Conservation (phyloP, 805 yeast species). For the Nakazawaea laoshanensis region DNA sequence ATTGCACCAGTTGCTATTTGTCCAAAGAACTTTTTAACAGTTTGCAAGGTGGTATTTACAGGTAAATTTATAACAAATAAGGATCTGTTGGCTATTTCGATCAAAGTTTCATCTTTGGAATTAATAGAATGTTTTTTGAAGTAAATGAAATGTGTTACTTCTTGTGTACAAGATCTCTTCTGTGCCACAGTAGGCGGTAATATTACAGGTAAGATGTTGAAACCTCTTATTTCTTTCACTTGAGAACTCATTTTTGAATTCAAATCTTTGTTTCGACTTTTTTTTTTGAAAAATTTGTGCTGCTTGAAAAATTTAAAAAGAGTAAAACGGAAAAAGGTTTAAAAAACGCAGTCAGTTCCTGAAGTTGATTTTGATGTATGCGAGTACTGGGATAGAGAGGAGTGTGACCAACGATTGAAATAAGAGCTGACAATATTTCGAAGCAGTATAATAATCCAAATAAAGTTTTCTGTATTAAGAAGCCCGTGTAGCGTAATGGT, state of each 20-base stretch:
- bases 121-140: slow-evolving; percentile 53
- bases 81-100: slow-evolving; percentile 40
- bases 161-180: slow-evolving; percentile 13
- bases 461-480: no score
- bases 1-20: slow-evolving; percentile 58
- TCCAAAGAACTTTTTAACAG: slow-evolving; percentile 49
- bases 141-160: slow-evolving; percentile 47
- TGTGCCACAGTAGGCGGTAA: slow-evolving; percentile 23
- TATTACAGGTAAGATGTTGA: slow-evolving; percentile 38
- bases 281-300: slow-evolving; percentile 1
- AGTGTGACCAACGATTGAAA: no score
- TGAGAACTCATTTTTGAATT: neutral
- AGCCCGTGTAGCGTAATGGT: slow-evolving; percentile 34
- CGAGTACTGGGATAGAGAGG: no score
- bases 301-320: neutral
- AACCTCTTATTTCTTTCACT: slow-evolving; percentile 47
- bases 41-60: slow-evolving; percentile 41
- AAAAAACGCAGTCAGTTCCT: no score
- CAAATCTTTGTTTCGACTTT: neutral
- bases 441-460: no score
- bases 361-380: no score
- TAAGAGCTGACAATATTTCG: no score
- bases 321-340: neutral
- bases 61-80: slow-evolving; percentile 79
- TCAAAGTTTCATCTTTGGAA: slow-evolving; percentile 25